These are phyloP conservation scores for Benincasa hispida DNA, from an alignment of 306 rosid genomes.

Conservation along the genomic window DNA sequence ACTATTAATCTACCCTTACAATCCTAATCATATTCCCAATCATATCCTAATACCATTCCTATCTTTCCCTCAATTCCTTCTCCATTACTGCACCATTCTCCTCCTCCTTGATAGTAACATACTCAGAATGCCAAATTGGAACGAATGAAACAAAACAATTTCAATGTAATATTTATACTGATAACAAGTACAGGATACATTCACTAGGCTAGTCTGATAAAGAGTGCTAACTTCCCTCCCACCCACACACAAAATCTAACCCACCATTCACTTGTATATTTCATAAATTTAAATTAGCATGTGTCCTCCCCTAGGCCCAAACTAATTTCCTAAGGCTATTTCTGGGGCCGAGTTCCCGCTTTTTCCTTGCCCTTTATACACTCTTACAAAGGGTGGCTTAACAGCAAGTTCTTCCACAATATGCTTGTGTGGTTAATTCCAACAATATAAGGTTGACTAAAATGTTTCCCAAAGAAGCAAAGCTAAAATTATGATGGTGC, in stretches of 20 bases:
- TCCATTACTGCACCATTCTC: not conserved
- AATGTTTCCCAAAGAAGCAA: not conserved
- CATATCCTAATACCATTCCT: no score
- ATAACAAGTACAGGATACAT: not conserved
- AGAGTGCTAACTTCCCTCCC: not conserved
- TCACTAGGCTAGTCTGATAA: not conserved
- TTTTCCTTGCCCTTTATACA: not conserved
- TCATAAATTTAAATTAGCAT: not conserved
- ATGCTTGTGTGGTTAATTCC: not conserved
- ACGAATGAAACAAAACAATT: not conserved
- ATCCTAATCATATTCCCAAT: no score
- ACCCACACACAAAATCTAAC: not conserved
- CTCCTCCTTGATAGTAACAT: not conserved
- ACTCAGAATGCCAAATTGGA: not conserved
- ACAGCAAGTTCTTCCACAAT: not conserved
- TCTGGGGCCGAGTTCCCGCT: not conserved
- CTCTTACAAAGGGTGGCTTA: not conserved
- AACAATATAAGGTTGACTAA: not conserved
- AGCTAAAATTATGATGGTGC: not conserved
- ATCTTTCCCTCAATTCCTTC: not conserved
- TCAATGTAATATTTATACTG: not conserved
- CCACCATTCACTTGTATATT: not conserved
- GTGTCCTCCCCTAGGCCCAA: not conserved
- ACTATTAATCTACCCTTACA: no score
- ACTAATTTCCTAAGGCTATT: not conserved